phyloP scores from a whole-genome alignment of 331 rosid genomes.

The Telfairia occidentalis region DNA sequence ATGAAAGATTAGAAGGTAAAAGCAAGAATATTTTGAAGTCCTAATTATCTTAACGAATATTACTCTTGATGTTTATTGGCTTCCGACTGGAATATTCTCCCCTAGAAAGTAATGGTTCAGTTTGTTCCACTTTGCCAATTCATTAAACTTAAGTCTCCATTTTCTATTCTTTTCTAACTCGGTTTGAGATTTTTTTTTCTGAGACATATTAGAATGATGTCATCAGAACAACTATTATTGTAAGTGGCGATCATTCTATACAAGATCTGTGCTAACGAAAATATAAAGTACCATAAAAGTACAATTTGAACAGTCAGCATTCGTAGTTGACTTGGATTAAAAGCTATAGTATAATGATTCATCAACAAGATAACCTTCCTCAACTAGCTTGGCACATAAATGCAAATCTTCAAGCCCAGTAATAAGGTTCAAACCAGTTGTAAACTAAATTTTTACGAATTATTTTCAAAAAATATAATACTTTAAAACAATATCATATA shows the following conservation, averaged over 20 bases:
- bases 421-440: not conserved
- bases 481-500: not conserved
- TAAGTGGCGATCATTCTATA: not conserved
- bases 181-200: too few relatives aligned
- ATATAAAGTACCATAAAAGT: not conserved
- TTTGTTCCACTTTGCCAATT: not conserved
- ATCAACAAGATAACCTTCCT: not conserved
- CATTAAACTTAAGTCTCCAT: not conserved
- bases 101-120: not conserved
- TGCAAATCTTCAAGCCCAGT: not conserved
- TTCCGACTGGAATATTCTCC: not conserved
- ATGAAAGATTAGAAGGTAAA: not conserved
- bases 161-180: not conserved
- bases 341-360: not conserved
- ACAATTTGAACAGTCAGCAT: not conserved
- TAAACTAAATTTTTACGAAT: too few relatives aligned
- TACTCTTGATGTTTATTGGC: not conserved
- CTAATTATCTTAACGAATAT: not conserved
- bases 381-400: not conserved
- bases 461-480: too few relatives aligned
- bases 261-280: not conserved
- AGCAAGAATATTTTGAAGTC: not conserved
- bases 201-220: not conserved
- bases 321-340: not conserved
- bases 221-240: not conserved